These are phyloP conservation scores for Pichia kluyveri DNA, from an alignment of 805 yeast species.

Conservation along the genomic window DNA sequence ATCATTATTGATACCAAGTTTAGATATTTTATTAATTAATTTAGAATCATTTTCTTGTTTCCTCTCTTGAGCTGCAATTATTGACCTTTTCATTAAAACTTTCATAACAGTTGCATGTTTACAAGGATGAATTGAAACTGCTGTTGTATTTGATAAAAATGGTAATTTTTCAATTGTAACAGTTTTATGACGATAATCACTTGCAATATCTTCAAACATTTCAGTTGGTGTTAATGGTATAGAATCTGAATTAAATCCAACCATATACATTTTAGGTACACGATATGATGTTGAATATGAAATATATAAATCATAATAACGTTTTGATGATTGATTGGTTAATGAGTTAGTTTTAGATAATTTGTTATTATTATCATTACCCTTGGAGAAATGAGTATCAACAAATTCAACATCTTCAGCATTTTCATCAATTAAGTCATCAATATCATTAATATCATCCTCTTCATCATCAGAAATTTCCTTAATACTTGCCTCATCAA, in stretches of 20 bases:
- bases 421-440: slow-evolving; percentile 27
- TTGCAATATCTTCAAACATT: slow-evolving; percentile 91
- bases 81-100: slow-evolving; percentile 69
- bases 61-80: slow-evolving; percentile 29
- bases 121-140: slow-evolving; percentile 93
- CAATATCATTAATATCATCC: slow-evolving; percentile 34
- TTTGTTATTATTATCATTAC: not conserved
- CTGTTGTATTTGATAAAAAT: slow-evolving; percentile 61
- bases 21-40: slow-evolving; percentile 11
- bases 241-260: slow-evolving; percentile 80
- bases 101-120: slow-evolving; percentile 93
- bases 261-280: slow-evolving; percentile 89
- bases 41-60: slow-evolving; percentile 15
- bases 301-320: slow-evolving; percentile 84
- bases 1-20: not conserved
- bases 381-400: not conserved
- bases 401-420: slow-evolving; percentile 27
- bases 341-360: slow-evolving; percentile 13
- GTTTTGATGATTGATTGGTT: slow-evolving; percentile 33
- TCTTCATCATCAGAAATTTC: slow-evolving; percentile 11
- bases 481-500: slow-evolving; percentile 4
- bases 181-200: slow-evolving; percentile 90
- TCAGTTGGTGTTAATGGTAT: slow-evolving; percentile 76
- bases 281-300: slow-evolving; percentile 91
- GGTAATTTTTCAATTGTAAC: slow-evolving; percentile 95